Evolutionary conservation across 257 asterid genomes (phyloP), one percentile per base, ranked within the genome.

Genomic region (Solanum piurae): DNA sequence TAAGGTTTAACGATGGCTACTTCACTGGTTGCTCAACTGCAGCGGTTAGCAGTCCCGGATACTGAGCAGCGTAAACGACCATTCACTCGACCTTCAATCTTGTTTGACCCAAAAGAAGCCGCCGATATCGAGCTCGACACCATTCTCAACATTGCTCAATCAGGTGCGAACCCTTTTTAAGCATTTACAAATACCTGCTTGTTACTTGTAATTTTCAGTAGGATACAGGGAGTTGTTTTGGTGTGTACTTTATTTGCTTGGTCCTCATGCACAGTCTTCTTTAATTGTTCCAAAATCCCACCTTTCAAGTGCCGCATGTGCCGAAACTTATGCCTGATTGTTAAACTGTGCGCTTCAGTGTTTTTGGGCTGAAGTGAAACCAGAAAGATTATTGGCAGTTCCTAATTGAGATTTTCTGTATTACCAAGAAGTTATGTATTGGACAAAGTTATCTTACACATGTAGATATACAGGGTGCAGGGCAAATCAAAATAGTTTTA

Each of bases 101-200:
- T 97, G 7, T 95, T 89, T 89, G 94, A 93, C 88, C 96, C 95
- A 46, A 95, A 93, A 91, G 89, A 90, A 60, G 99, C 99, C 34
- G 98, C 99, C 1, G 99, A 95, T 87, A 88, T 93, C 21, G 96
- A 92, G 92, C 74, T 93, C 73, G 98, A 95, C 42, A 87, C 95
- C 60, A 92, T 95, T 79, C 84, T 86, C 91, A 62, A 33, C 86
- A 77, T 90, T 60, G 97, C 98, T 58, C 86, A 92, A 4, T 69
- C 95, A 36, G 99, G 99, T 97, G 88, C 33, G 71, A 13, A 23
- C 9, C 87, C 68, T 13, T 33, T 44, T 42, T 38, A 86, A 29
- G 27, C 62, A 68, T 64, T 68, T 7, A 85, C 23, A 12, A 36
- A 58, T 31, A 64, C 13, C 58, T 37, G n/a, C 58, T 33, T 25